phyloP scores from a whole-genome alignment of 805 yeast species.

The Lipomyces sp. region DNA sequence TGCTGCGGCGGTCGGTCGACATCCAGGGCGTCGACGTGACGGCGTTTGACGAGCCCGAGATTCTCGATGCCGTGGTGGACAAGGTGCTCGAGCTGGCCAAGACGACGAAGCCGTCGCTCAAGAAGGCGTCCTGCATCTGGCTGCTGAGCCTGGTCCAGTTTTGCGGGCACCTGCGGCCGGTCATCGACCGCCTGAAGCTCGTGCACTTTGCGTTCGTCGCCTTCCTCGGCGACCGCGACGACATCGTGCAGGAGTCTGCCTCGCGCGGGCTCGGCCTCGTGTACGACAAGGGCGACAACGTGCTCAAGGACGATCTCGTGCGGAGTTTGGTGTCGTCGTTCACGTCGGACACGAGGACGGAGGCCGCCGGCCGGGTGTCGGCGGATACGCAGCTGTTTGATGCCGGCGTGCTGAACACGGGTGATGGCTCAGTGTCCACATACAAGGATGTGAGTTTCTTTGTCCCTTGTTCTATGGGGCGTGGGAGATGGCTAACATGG shows the following conservation, averaged over 20 bases:
- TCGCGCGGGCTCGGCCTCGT: constrained; percentile 80
- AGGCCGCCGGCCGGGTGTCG: constrained; percentile 60
- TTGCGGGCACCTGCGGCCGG: constrained; percentile 49
- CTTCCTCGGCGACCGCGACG: constrained; percentile 77
- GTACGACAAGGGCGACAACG: constrained; percentile 70
- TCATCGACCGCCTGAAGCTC: constrained; percentile 48
- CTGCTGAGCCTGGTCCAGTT: constrained; percentile 74
- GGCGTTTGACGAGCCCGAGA: constrained; percentile 23
- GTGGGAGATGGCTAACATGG: not conserved
- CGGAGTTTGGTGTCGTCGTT: constrained; percentile 71
- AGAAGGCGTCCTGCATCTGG: constrained; percentile 81
- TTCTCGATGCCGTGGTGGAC: constrained; percentile 42
- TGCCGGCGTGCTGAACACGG: constrained; percentile 72
- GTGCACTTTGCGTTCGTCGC: constrained; percentile 75
- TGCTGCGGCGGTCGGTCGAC: constrained; percentile 53
- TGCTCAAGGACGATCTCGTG: constrained; percentile 67
- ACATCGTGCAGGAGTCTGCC: constrained; percentile 87
- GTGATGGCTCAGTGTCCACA: constrained; percentile 75
- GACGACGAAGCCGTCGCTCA: constrained; percentile 66
- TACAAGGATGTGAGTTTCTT: constrained; percentile 73
- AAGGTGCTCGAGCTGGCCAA: constrained; percentile 52
- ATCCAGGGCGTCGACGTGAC: constrained; percentile 36
- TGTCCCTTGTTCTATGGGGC: too few relatives aligned
- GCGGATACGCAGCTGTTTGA: constrained; percentile 83
- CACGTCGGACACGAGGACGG: constrained; percentile 52